Evolutionary conservation across 129 eudicot species (phyloP).

Genomic region (Helichrysum umbraculigerum): DNA sequence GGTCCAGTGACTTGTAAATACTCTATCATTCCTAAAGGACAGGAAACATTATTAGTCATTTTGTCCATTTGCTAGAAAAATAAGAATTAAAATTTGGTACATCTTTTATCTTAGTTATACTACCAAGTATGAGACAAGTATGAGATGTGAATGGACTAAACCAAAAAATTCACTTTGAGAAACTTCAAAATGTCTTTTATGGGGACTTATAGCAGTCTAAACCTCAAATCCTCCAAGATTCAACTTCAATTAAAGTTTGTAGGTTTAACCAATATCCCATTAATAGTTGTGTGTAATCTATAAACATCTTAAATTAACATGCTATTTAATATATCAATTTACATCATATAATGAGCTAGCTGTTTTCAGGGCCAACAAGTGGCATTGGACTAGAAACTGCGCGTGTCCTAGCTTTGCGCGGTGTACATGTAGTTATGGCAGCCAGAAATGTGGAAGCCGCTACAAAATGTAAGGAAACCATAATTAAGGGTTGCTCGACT

Average conservation of each 20-base stretch:
- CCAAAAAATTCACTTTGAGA: neutral
- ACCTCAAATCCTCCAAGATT: neutral
- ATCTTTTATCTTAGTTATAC: neutral
- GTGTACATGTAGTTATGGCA: conserved; percentile 93
- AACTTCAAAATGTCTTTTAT: neutral
- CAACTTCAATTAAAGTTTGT: neutral
- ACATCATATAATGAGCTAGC: conserved; percentile 4
- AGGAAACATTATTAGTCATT: neutral
- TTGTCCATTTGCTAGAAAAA: conserved; percentile 5
- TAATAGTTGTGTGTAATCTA: neutral
- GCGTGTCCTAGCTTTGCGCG: conserved; percentile 80
- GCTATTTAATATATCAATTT: neutral
- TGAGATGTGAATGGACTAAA: neutral
- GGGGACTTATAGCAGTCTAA: neutral
- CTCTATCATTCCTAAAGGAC: conserved; percentile 15
- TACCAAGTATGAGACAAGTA: no score
- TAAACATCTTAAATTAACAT: neutral
- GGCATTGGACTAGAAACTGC: conserved; percentile 86
- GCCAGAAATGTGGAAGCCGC: conserved; percentile 75
- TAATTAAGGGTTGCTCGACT: conserved; percentile 51
- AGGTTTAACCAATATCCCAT: neutral
- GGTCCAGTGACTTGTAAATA: conserved; percentile 6
- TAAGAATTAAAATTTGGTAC: neutral
- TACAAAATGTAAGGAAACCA: conserved; percentile 56
- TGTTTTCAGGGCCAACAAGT: conserved; percentile 81